Evolutionary conservation across 2,329 filamentous ascomycete genomes (phyloP), one percentile per base, ranked within the genome.

Genomic region (Plenodomus tracheiphilus): DNA sequence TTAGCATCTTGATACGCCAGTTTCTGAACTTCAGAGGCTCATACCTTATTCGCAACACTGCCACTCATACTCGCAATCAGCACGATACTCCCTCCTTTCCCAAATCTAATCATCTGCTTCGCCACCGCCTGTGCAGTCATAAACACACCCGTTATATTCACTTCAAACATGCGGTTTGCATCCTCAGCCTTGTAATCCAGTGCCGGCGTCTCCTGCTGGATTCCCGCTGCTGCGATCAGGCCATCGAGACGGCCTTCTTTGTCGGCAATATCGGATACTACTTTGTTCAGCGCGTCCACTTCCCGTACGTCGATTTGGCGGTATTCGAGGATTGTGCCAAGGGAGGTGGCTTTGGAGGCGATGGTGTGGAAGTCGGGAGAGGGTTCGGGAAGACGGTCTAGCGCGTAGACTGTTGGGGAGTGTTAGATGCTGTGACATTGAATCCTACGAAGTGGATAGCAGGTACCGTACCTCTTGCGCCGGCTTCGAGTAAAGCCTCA

Each of bases 131-230:
- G 81, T 6, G 82, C 76, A 7, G 82, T 83, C 81, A 85, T 85
- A 66, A 85, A 81, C 5, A 81, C 81, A 9, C 83, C 83, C 0
- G 81, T 85, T 41, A 85, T 75, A 59, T 84, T 84, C 55, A 84
- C 74, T 58, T 83, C 80, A 53, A 85, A 81, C 82, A 86, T 85
- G 47, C 74, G 78, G 59, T 85, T 84, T 46, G 81, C 77, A 58
- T 85, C 82, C 64, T 83, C 79, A 43, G 79, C 76, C 1, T 78
- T 77, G 69, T 96, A 95, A 41, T 96, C 90, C 46, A 96, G 77
- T 1, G 92, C 91, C 0, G 89, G 75, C 0, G 85, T 91, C 74
- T 95, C 90, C 72, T 95, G 88, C 74, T 96, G 89, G 62, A 91
- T 88, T 1, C 85, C 86, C 0, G 86, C 87, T 0, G 85, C 85